Percentiles rank a stretch among this genome's conserved stretches.
Conservation (phyloP, 176 grass and related monocot species). For the Zea luxurians region DNA sequence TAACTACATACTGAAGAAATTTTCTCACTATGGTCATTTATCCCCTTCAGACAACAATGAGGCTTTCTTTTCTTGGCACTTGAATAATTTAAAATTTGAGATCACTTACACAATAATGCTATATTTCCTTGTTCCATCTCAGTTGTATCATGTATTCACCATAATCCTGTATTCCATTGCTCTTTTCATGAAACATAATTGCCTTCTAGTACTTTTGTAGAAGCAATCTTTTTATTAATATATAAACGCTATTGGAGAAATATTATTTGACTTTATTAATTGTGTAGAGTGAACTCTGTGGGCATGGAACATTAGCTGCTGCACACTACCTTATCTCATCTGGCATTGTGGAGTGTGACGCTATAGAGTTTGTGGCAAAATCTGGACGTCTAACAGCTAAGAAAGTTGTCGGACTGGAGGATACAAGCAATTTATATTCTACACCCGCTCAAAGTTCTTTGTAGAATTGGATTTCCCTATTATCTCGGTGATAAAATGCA, state of each 20-base stretch:
- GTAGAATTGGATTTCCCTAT: slow-evolving; percentile 23
- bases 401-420: background rate
- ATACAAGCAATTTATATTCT: background rate
- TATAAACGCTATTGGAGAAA: background rate
- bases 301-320: slow-evolving; percentile 22
- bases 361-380: slow-evolving; percentile 20
- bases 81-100: background rate
- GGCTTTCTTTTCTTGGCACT: background rate
- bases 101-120: background rate
- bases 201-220: background rate
- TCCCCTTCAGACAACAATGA: background rate
- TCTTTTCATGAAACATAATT: background rate
- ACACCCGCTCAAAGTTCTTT: background rate
- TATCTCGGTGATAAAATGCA: background rate
- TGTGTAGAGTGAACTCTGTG: slow-evolving; percentile 27
- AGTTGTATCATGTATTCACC: background rate
- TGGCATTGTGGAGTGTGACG: slow-evolving; percentile 3
- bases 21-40: background rate
- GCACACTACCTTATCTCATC: slow-evolving; percentile 12
- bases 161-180: background rate
- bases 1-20: background rate
- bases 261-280: background rate
- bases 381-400: slow-evolving; percentile 31
- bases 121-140: background rate
- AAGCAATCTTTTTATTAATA: background rate